These are phyloP conservation scores for Aspergillus cejpii DNA, from an alignment of 2,329 filamentous ascomycete species.

Conservation along the genomic window DNA sequence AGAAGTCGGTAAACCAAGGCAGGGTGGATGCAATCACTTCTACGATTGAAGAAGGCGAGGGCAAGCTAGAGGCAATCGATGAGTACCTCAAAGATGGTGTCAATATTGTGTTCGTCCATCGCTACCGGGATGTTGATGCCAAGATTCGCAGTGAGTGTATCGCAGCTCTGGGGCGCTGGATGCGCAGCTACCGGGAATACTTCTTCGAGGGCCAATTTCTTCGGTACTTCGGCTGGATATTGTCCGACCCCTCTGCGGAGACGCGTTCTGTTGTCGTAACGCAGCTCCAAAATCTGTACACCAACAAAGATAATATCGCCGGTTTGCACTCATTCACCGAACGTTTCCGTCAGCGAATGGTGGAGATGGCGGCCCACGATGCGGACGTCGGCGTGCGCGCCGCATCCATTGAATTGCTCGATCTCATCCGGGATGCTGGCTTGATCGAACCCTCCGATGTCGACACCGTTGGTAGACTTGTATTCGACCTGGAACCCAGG, in stretches of 20 bases:
- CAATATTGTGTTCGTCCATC: constrained; percentile 86
- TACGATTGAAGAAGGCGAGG: constrained; percentile 62
- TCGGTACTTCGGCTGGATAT: constrained; percentile 89
- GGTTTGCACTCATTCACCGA: constrained; percentile 86
- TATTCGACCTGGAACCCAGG: constrained; percentile 78
- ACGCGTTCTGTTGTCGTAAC: constrained; percentile 81
- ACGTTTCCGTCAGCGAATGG: constrained; percentile 74
- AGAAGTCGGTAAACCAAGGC: constrained; percentile 66
- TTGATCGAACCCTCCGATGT: constrained; percentile 88
- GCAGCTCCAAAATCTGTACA: constrained; percentile 73
- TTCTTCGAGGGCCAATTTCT: constrained; percentile 90
- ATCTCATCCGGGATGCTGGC: constrained; percentile 72
- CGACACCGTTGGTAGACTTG: constrained; percentile 75
- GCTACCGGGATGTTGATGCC: constrained; percentile 89
- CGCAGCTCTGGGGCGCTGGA: constrained; percentile 81
- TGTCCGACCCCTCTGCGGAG: constrained; percentile 69
- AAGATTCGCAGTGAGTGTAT: constrained; percentile 85
- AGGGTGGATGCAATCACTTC: constrained; percentile 67
- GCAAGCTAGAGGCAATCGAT: constrained; percentile 63
- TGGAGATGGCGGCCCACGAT: constrained; percentile 88
- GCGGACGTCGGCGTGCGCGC: constrained; percentile 74
- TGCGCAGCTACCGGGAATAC: constrained; percentile 70
- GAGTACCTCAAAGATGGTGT: constrained; percentile 76
- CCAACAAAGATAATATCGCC: constrained; percentile 67
- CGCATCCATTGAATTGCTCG: constrained; percentile 71